phyloP scores from a whole-genome alignment of 2,329 filamentous ascomycete genomes.

The Cladosporium cucumerinum region DNA sequence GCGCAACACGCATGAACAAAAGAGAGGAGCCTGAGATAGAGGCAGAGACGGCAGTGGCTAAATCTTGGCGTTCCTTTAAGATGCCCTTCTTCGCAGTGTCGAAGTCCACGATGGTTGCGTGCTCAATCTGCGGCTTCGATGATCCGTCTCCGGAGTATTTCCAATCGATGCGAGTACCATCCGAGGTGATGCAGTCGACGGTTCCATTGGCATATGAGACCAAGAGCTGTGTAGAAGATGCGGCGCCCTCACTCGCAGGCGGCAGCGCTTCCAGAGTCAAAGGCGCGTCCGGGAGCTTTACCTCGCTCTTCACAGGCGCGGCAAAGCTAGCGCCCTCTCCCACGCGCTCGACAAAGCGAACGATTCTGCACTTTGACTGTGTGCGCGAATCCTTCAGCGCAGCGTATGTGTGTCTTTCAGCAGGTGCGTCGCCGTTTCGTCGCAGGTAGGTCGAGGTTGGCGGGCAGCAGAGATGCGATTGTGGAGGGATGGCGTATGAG shows the following conservation, averaged over 20 bases:
- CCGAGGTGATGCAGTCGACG: conserved; percentile 30
- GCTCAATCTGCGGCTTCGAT: neutral
- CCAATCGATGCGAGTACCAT: conserved; percentile 12
- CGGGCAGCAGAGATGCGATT: conserved; percentile 54
- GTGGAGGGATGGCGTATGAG: conserved; percentile 60
- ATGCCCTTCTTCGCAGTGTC: conserved; percentile 43
- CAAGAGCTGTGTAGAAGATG: conserved; percentile 20
- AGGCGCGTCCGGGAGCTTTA: conserved; percentile 19
- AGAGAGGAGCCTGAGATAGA: conserved; percentile 23
- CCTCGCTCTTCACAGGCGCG: conserved; percentile 28
- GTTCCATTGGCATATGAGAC: conserved; percentile 31
- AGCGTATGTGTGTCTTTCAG: conserved; percentile 56
- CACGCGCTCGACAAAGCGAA: conserved; percentile 53
- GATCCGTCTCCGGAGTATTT: conserved; percentile 12
- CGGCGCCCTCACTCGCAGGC: neutral
- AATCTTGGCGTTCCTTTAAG: conserved; percentile 44
- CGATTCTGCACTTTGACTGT: conserved; percentile 48
- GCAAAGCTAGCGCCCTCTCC: conserved; percentile 31
- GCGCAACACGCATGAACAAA: conserved; percentile 7
- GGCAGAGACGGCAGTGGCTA: conserved; percentile 12
- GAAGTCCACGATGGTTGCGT: conserved; percentile 27
- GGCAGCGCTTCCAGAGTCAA: conserved; percentile 5
- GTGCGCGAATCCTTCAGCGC: conserved; percentile 46
- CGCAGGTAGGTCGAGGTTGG: conserved; percentile 58
- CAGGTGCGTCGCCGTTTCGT: conserved; percentile 39